Evolutionary conservation across 2,329 filamentous ascomycete genomes (phyloP), one percentile per base, ranked within the genome.

Genomic region (Sporothrix brasiliensis): DNA sequence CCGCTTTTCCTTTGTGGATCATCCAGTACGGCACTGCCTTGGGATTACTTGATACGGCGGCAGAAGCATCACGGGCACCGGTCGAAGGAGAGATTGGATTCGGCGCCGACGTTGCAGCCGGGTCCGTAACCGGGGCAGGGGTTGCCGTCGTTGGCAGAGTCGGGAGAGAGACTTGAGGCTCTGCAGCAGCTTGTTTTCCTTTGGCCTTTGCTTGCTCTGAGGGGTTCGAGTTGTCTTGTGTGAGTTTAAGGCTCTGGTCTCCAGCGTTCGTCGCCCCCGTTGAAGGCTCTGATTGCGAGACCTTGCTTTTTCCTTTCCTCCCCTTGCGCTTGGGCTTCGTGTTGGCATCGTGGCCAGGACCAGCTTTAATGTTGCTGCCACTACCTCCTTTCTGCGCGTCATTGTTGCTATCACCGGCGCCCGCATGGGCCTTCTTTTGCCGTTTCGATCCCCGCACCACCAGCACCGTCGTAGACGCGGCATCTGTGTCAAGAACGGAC

Each of bases 401-500:
- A 16, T 65, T 24, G 27, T 3, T 49, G 27, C 49, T 56, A 21
- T 50, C 30, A 10, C 24, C 3, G 4, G 4, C 1, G 47, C 30
- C 19, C 47, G 47, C 41, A 14, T 63, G 61, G 19, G 56, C 56
- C n/a, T 47, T 63, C n/a, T 47, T 63, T 27, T 63, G 58, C 21
- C 67, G n/a, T 56, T 69, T 69, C 10, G 63, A 14, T 14, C 52
- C 27, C 5, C 63, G 44, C 7, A 34, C 47, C 16, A 21, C 16
- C 4, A 50, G 47, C 16, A 50, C 47, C 14, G 63, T 39, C 16
- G 47, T 19, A 21, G 63, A 6, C 11, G 16, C 27, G 16, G 9
- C 19, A 6, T 13, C 13, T 4, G 19, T 34, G 16, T 66, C 63
- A 16, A 41, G 14, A 3, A 41, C 2, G 27, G n/a, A 47, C 16